Conservation (phyloP, 1,139 yeast genomes). For the Kodamaea ohmeri region DNA sequence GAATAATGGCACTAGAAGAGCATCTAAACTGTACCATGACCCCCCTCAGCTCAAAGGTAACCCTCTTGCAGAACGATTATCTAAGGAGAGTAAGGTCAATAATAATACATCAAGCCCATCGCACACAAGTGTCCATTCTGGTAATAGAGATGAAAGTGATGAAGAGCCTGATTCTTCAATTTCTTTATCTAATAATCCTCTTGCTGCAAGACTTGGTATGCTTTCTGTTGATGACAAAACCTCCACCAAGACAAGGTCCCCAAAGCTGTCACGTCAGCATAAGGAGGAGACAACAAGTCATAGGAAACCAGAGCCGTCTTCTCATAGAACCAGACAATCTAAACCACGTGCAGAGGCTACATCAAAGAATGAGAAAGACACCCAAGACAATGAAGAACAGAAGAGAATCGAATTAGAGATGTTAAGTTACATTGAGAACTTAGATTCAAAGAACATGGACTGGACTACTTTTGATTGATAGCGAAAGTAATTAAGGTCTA, state of each 20-base stretch:
- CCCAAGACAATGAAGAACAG: slow-evolving; percentile 14
- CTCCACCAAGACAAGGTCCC: slow-evolving; percentile 10
- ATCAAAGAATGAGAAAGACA: slow-evolving; percentile 13
- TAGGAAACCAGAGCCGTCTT: neutral
- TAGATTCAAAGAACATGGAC: slow-evolving; percentile 18
- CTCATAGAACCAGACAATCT: neutral
- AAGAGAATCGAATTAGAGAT: slow-evolving; percentile 17
- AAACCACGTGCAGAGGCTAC: neutral
- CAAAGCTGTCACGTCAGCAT: neutral
- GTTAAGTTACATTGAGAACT: slow-evolving; percentile 15
- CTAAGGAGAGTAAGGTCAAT: neutral
- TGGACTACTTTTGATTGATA: slow-evolving; percentile 20
- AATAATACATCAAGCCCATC: neutral
- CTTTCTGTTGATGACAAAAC: slow-evolving; percentile 5
- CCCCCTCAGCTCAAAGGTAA: no score
- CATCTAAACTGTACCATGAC: no score
- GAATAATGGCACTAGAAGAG: no score
- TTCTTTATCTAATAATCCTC: slow-evolving; percentile 13
- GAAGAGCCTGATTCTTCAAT: neutral
- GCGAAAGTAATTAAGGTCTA: no score
- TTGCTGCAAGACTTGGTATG: slow-evolving; percentile 25
- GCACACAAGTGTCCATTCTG: neutral
- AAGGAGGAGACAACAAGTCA: neutral
- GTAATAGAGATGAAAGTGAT: neutral
- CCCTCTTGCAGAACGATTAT: neutral